phyloP scores from a whole-genome alignment of 2,329 filamentous ascomycete species.

The Corinectria fuckeliana region DNA sequence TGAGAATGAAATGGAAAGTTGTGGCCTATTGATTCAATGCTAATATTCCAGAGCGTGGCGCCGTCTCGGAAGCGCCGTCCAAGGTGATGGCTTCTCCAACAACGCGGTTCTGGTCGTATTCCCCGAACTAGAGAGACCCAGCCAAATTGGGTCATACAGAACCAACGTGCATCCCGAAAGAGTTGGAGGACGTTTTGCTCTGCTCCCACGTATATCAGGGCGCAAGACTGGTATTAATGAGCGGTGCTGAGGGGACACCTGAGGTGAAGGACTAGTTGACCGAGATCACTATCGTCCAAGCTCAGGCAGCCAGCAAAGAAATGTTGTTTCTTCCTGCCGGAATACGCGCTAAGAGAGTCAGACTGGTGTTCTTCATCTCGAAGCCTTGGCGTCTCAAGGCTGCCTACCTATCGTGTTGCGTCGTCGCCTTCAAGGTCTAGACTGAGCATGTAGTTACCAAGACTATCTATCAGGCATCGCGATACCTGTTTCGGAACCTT shows the following conservation, averaged over 20 bases:
- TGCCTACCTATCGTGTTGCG: slow-evolving; percentile 38
- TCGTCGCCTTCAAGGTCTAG: slow-evolving; percentile 30
- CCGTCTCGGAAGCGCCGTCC: slow-evolving; percentile 25
- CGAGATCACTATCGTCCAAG: slow-evolving; percentile 33
- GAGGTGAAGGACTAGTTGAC: slow-evolving; percentile 39
- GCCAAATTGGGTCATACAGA: slow-evolving; percentile 36
- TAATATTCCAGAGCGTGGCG: slow-evolving; percentile 43
- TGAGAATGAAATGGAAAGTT: background rate
- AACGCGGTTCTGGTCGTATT: slow-evolving; percentile 50
- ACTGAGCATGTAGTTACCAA: slow-evolving; percentile 35
- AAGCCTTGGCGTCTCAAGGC: slow-evolving; percentile 29
- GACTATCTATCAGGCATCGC: slow-evolving; percentile 23
- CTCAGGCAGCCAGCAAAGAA: slow-evolving; percentile 42
- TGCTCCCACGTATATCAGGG: slow-evolving; percentile 38
- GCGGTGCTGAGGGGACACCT: slow-evolving; percentile 1
- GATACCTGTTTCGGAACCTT: slow-evolving; percentile 33
- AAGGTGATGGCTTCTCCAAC: slow-evolving; percentile 41
- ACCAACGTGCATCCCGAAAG: slow-evolving; percentile 52
- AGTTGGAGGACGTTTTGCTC: slow-evolving; percentile 45
- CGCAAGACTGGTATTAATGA: slow-evolving; percentile 41
- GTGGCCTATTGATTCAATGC: slow-evolving; percentile 44
- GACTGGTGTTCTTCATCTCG: background rate
- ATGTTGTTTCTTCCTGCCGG: slow-evolving; percentile 39
- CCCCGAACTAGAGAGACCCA: slow-evolving; percentile 48
- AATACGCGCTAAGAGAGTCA: slow-evolving; percentile 40